Evolutionary conservation across 805 yeast genomes (phyloP).

Genomic region (Sugiyamaella americana): DNA sequence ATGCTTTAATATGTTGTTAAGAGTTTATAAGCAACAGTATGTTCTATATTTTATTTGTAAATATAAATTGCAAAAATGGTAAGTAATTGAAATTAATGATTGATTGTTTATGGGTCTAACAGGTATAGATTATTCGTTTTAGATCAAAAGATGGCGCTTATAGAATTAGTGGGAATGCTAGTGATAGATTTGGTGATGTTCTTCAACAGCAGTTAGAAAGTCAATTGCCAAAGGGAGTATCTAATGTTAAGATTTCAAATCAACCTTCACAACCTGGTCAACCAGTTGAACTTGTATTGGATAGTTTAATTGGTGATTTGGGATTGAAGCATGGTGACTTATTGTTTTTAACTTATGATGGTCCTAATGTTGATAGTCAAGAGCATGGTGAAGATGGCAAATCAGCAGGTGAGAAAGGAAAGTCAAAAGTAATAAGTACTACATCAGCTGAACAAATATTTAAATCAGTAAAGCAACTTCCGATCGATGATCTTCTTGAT

Average conservation of each 20-base stretch:
- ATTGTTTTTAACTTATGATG: slow-evolving; percentile 39
- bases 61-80: too few relatives aligned
- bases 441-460: slow-evolving; percentile 14
- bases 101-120: neutral
- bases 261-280: slow-evolving; percentile 43
- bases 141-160: slow-evolving; percentile 80
- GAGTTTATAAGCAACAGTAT: too few relatives aligned
- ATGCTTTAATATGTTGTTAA: too few relatives aligned
- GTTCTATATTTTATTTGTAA: too few relatives aligned
- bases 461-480: slow-evolving; percentile 44
- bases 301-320: slow-evolving; percentile 31
- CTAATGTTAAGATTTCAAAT: slow-evolving; percentile 36
- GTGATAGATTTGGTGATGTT: slow-evolving; percentile 6
- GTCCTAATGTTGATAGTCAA: neutral
- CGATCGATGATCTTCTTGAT: slow-evolving; percentile 63
- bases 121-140: slow-evolving; percentile 61
- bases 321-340: slow-evolving; percentile 51
- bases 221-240: slow-evolving; percentile 30
- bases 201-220: slow-evolving; percentile 18
- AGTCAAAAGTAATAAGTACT: slow-evolving; percentile 6
- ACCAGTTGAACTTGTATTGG: slow-evolving; percentile 34
- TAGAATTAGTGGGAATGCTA: slow-evolving; percentile 40
- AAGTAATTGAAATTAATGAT: too few relatives aligned
- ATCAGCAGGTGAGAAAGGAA: slow-evolving; percentile 18
- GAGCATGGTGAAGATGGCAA: slow-evolving; percentile 12